A percentile compares a stretch with the other conserved stretches of the same genome.
These are phyloP conservation scores for Flaveria ramosissima DNA, from an alignment of 129 eudicot species.

Conservation along the genomic window DNA sequence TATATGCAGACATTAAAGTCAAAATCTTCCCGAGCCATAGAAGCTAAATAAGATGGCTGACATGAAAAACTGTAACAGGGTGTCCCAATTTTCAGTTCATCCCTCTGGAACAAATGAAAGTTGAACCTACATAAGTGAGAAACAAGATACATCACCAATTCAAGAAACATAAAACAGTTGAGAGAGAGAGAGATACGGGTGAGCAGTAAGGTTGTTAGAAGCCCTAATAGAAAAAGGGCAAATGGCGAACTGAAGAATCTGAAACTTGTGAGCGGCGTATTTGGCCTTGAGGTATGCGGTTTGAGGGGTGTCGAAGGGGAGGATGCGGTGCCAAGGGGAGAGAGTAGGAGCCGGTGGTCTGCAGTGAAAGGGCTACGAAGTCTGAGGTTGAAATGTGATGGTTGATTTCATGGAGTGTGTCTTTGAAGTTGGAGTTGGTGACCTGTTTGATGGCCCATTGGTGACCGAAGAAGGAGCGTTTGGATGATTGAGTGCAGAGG, in stretches of 20 bases:
- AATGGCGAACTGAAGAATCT: conserved; percentile 81
- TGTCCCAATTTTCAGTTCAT: conserved; percentile 78
- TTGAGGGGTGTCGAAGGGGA: conserved; percentile 70
- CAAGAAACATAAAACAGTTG: background rate
- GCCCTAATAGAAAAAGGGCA: conserved; percentile 81
- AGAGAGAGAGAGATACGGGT: conserved; percentile 68
- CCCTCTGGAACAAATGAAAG: conserved; percentile 97
- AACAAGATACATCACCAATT: background rate
- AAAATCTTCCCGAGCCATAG: conserved; percentile 87
- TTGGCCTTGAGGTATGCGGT: conserved; percentile 73
- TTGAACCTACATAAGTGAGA: conserved; percentile 63
- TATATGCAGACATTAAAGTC: conserved; percentile 87
- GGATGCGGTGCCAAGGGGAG: conserved; percentile 68
- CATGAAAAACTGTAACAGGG: conserved; percentile 88
- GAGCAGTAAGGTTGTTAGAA: conserved; percentile 60
- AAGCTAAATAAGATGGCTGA: conserved; percentile 77
- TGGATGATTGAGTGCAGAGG: conserved; percentile 14
- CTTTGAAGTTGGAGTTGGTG: conserved; percentile 65
- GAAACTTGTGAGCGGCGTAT: conserved; percentile 75
- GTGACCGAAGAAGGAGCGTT: background rate
- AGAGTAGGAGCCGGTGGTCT: conserved; percentile 76
- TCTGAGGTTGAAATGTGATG: conserved; percentile 55
- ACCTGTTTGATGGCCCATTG: conserved; percentile 70
- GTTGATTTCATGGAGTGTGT: conserved; percentile 47
- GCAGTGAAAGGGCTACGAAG: conserved; percentile 70